Percentiles rank a stretch among this genome's conserved stretches.
phyloP scores from a whole-genome alignment of 306 rosid species.

The Gastrolobium villosum region DNA sequence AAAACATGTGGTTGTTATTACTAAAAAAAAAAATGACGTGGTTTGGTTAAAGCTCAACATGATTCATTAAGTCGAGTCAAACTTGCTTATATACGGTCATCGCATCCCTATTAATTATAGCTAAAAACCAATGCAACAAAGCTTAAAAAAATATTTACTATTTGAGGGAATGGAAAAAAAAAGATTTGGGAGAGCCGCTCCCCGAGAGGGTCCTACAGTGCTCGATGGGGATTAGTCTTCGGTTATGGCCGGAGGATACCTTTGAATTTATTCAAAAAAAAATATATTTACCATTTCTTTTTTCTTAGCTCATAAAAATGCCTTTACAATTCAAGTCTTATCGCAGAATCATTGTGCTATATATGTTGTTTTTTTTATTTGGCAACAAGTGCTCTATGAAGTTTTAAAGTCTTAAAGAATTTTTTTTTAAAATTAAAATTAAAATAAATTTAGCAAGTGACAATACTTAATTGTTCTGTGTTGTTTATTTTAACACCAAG shows the following conservation, averaged over 20 bases:
- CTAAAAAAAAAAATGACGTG: too few relatives aligned
- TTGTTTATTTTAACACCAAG: slow-evolving; percentile 21
- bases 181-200: too few relatives aligned
- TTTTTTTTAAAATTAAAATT: background rate
- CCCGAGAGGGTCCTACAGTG: too few relatives aligned
- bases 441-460: background rate
- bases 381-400: background rate
- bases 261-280: too few relatives aligned
- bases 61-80: slow-evolving; percentile 47
- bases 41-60: slow-evolving; percentile 62
- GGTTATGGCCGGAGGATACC: too few relatives aligned
- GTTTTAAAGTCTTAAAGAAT: background rate
- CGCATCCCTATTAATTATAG: background rate
- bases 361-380: background rate
- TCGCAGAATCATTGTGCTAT: slow-evolving; percentile 14
- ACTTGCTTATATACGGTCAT: slow-evolving; percentile 2
- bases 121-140: background rate
- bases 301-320: slow-evolving; percentile 1
- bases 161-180: too few relatives aligned
- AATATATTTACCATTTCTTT: background rate
- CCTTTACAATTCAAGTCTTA: background rate
- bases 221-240: too few relatives aligned
- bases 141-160: background rate
- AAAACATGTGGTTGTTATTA: too few relatives aligned
- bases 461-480: background rate